Evolutionary conservation across 2,329 filamentous ascomycete species (phyloP), one percentile per base, ranked within the genome.

Genomic region (Fusarium nanum): DNA sequence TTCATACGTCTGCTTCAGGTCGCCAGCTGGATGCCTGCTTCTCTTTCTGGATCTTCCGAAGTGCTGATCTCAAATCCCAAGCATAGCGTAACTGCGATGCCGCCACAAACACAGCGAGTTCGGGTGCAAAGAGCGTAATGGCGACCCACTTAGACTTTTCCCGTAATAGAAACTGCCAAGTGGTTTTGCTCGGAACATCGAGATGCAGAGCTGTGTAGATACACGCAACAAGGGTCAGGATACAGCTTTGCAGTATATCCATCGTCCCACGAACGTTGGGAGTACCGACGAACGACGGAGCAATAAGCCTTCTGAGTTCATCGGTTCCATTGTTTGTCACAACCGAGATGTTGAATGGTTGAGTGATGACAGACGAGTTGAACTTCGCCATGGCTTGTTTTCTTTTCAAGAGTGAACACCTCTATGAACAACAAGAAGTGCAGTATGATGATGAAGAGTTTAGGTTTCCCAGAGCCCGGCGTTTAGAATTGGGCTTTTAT

Each of bases 161-260:
- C 6, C 42, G 10, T 4, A 61, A 11, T 0, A 41, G 4, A 0
- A 32, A 1, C 9, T 55, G n/a, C 60, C 47, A 63, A 3, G 34
- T 32, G 1, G 57, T 41, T 2, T 63, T n/a, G 0, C 5, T n/a
- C 2, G 59, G 28, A 5, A 63, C 7, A 10, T 63, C 57, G 0
- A 63, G 60, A 4, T 63, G 47, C 3, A 63, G 16, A 3, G 60
- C 60, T 0, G 60, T 63, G 7, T 55, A 63, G 2, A 63, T 34
- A 3, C 60, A 63, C 3, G 60, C 47, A 1, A 55, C 20, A 2
- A 62, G 60, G 1, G 60, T 63, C 9, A 63, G 37, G 7, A 62
- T 16, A 13, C 60, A 63, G 1, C 60, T 63, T 34, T 62, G 34
- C 11, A 62, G 37, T 8, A 63, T 62, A 1, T 37, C 23, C 14